Evolutionary conservation across 2,329 filamentous ascomycete species (phyloP).

Genomic region (Stagonosporopsis tanaceti): DNA sequence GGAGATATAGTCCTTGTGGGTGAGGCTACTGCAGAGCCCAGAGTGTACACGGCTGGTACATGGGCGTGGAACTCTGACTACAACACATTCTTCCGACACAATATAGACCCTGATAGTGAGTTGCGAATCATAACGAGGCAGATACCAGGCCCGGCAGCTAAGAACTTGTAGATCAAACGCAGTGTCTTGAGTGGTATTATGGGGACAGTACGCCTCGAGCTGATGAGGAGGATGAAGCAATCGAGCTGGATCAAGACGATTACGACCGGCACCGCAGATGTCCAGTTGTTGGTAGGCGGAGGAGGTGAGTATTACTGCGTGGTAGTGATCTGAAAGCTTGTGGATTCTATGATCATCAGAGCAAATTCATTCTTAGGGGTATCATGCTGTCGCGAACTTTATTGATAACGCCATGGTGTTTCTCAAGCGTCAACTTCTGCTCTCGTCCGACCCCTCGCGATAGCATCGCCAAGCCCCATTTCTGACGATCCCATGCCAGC

Average conservation of each 20-base stretch:
- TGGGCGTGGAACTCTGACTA: neutral
- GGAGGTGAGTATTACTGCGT: neutral
- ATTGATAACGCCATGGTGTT: neutral
- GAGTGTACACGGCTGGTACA: neutral
- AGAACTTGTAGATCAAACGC: too few relatives aligned
- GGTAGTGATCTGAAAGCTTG: neutral
- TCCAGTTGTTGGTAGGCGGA: neutral
- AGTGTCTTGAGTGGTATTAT: too few relatives aligned
- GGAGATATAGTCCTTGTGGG: neutral
- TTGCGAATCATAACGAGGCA: too few relatives aligned
- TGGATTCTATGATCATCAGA: neutral
- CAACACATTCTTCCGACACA: too few relatives aligned
- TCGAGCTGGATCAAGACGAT: too few relatives aligned
- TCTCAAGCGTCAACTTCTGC: constrained; percentile 20
- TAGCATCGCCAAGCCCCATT: constrained; percentile 30
- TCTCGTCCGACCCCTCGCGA: constrained; percentile 29
- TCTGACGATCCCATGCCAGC: constrained; percentile 26
- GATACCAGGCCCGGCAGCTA: too few relatives aligned
- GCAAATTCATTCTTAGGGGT: constrained; percentile 7
- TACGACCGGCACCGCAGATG: too few relatives aligned
- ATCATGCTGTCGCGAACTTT: constrained; percentile 5
- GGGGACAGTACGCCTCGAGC: too few relatives aligned
- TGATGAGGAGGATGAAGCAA: too few relatives aligned
- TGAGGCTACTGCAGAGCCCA: neutral
- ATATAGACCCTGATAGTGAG: too few relatives aligned